Conservation (phyloP, 148 eudicot species). For the Amaranthus palmeri region DNA sequence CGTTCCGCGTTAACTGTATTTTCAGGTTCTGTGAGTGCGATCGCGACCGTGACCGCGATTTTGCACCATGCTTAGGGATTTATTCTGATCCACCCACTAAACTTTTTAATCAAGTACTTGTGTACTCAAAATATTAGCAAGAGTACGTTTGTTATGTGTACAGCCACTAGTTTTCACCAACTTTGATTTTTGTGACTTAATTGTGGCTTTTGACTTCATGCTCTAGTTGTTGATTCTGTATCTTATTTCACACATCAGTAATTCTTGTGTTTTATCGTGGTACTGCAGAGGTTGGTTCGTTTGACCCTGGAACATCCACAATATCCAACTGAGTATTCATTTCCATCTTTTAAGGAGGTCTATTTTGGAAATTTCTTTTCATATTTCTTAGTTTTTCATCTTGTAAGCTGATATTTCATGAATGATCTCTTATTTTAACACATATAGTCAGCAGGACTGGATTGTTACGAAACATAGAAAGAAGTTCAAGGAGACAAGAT, state of each 20-base stretch:
- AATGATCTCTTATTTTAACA: not conserved
- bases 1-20: no score
- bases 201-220: not conserved
- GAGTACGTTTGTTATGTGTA: not conserved
- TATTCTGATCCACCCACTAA: no score
- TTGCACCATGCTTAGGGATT: no score
- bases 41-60: no score
- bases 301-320: constrained; percentile 67
- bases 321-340: constrained; percentile 51
- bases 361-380: constrained; percentile 11
- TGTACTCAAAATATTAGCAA: no score
- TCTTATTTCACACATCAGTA: constrained; percentile 10
- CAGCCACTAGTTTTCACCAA: not conserved
- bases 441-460: constrained; percentile 61
- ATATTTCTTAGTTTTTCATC: not conserved
- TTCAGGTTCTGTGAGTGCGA: no score
- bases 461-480: constrained; percentile 46
- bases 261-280: constrained; percentile 30
- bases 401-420: not conserved
- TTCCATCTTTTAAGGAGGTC: constrained; percentile 88
- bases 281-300: constrained; percentile 68
- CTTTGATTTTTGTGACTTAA: not conserved
- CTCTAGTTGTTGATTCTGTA: not conserved
- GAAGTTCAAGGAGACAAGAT: constrained; percentile 40
- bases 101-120: no score